Evolutionary conservation across 305 asterid genomes (phyloP).

Genomic region (Coffea humblotiana): DNA sequence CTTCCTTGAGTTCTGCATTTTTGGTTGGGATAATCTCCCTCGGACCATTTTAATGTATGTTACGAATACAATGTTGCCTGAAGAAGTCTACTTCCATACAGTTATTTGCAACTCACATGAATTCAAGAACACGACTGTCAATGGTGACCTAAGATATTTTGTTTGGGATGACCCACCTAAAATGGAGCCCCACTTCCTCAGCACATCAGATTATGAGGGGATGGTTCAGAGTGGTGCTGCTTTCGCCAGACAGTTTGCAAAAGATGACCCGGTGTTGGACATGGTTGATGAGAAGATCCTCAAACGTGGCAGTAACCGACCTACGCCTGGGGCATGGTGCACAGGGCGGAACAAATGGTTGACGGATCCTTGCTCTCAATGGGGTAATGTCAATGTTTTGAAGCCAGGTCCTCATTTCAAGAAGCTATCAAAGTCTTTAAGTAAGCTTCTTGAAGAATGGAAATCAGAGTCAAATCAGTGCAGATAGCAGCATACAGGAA

Average conservation of each 20-base stretch:
- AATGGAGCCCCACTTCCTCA: constrained; percentile 83
- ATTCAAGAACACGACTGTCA: constrained; percentile 74
- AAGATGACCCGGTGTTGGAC: constrained; percentile 58
- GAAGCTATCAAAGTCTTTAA: constrained; percentile 47
- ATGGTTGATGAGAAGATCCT: constrained; percentile 77
- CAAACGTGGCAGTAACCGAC: constrained; percentile 57
- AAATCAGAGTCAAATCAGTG: constrained; percentile 58
- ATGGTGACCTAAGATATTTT: constrained; percentile 78
- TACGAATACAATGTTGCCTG: constrained; percentile 60
- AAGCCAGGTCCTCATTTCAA: constrained; percentile 64
- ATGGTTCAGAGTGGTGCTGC: constrained; percentile 86
- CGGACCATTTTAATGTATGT: constrained; percentile 85
- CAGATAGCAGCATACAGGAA: constrained; percentile 32
- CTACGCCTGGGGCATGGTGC: constrained; percentile 96
- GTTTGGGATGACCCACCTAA: constrained; percentile 97
- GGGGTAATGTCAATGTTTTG: constrained; percentile 86
- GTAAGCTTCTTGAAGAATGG: constrained; percentile 47
- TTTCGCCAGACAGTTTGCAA: constrained; percentile 78
- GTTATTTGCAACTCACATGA: constrained; percentile 80
- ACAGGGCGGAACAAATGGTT: constrained; percentile 61
- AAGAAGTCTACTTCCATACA: constrained; percentile 94
- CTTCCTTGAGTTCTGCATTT: constrained; percentile 80
- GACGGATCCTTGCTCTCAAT: constrained; percentile 76
- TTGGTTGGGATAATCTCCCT: constrained; percentile 99
- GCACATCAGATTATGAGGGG: constrained; percentile 49